Conservation (phyloP, 768 basidiomycete species). For the Tricholoma sp. region DNA sequence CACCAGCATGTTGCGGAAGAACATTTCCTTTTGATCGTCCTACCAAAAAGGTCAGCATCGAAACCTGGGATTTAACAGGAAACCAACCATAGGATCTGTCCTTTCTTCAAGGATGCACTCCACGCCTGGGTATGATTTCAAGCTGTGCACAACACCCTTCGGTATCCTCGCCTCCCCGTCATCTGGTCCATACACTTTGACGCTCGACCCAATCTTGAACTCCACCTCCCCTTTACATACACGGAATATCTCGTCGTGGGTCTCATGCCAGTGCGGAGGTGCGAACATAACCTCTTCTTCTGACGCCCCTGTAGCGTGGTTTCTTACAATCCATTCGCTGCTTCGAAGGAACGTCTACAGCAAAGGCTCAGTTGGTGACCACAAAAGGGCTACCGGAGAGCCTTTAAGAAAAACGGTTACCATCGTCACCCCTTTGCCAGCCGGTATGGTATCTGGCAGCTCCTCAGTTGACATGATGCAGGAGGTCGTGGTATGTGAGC, state of each 20-base stretch:
- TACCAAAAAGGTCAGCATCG: too few species aligned
- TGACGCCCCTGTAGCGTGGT: slow-evolving; percentile 15
- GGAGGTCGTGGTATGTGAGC: too few species aligned
- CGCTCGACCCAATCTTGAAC: slow-evolving; percentile 19
- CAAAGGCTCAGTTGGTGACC: background rate
- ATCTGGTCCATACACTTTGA: slow-evolving; percentile 20
- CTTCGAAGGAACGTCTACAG: slow-evolving; percentile 27
- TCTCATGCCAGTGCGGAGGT: slow-evolving; percentile 31
- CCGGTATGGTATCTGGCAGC: too few species aligned
- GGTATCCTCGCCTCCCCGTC: slow-evolving; percentile 27
- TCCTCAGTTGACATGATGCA: too few species aligned
- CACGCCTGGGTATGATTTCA: slow-evolving; percentile 20
- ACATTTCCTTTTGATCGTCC: too few species aligned
- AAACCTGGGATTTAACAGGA: too few species aligned
- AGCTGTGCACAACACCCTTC: slow-evolving; percentile 23
- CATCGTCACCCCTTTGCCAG: slow-evolving; percentile 13
- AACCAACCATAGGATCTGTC: too few species aligned
- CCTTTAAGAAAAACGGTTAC: background rate
- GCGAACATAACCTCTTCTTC: slow-evolving; percentile 23
- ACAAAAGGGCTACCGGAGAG: background rate
- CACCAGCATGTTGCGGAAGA: too few species aligned
- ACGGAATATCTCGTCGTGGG: slow-evolving; percentile 27
- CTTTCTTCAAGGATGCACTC: too few species aligned
- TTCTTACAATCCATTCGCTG: slow-evolving; percentile 21
- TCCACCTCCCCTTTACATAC: slow-evolving; percentile 25